Percentiles rank a stretch among this genome's conserved stretches.
phyloP scores from a whole-genome alignment of 257 asterid species.

The Primulina eburnea region DNA sequence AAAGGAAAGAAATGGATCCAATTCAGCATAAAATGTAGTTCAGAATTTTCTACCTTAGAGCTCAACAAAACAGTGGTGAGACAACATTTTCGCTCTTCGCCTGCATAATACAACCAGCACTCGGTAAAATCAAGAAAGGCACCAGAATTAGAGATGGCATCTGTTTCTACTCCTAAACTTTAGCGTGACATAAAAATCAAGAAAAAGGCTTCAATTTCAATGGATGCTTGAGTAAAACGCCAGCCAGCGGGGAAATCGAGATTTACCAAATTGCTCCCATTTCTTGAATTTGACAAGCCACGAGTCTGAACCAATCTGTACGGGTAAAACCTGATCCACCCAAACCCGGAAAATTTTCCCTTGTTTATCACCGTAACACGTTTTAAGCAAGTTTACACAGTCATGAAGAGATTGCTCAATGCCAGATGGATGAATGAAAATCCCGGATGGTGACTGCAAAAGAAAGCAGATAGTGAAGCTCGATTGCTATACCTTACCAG shows the following conservation, averaged over 20 bases:
- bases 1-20: background rate
- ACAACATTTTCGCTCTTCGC: conserved; percentile 55
- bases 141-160: background rate
- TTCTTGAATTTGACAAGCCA: conserved; percentile 91
- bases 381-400: conserved; percentile 41
- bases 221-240: background rate
- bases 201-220: background rate
- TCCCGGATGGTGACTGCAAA: conserved; percentile 66
- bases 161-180: background rate
- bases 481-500: background rate
- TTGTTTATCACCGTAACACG: conserved; percentile 64
- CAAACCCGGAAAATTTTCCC: conserved; percentile 69
- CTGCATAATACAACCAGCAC: conserved; percentile 37
- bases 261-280: conserved; percentile 83
- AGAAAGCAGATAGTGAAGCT: conserved; percentile 16
- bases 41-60: conserved; percentile 55
- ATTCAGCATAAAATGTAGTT: conserved; percentile 1
- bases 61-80: conserved; percentile 57
- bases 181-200: background rate
- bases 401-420: conserved; percentile 58
- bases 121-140: conserved; percentile 4
- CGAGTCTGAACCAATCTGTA: conserved; percentile 58
- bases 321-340: conserved; percentile 86
- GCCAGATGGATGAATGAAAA: conserved; percentile 76
- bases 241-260: conserved; percentile 7